phyloP scores from a whole-genome alignment of 495 filamentous ascomycete species.

The Talaromyces wortmannii region DNA sequence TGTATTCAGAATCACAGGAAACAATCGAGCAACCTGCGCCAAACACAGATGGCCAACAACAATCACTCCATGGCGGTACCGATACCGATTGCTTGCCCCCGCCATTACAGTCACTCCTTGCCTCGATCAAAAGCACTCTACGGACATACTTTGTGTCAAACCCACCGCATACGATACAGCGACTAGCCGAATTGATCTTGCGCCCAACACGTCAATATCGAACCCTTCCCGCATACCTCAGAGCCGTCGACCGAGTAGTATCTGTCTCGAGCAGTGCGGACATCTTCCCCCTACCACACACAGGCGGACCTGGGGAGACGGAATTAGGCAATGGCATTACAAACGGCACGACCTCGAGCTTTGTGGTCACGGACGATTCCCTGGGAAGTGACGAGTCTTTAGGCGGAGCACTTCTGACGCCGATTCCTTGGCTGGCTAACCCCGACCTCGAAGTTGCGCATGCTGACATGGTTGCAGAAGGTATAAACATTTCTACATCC shows the following conservation, averaged over 20 bases:
- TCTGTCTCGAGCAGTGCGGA: slow-evolving; percentile 80
- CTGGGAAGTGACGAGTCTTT: slow-evolving; percentile 82
- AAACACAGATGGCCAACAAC: slow-evolving; percentile 22
- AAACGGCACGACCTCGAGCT: slow-evolving; percentile 21
- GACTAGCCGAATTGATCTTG: slow-evolving; percentile 85
- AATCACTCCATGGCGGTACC: slow-evolving; percentile 18
- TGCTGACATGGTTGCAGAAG: slow-evolving; percentile 12
- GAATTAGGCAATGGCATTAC: slow-evolving; percentile 29
- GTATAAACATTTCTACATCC: slow-evolving; percentile 6
- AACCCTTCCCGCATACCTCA: slow-evolving; percentile 74
- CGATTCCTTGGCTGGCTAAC: slow-evolving; percentile 77
- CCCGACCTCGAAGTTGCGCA: slow-evolving; percentile 20
- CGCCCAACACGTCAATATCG: slow-evolving; percentile 71
- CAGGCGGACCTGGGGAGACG: slow-evolving; percentile 15
- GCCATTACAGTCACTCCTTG: slow-evolving; percentile 54
- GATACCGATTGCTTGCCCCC: slow-evolving; percentile 51
- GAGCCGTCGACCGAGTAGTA: slow-evolving; percentile 85
- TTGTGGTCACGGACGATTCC: slow-evolving; percentile 22
- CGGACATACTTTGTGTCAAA: slow-evolving; percentile 58
- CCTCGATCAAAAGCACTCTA: slow-evolving; percentile 62
- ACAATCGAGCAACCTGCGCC: neutral
- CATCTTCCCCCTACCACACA: slow-evolving; percentile 70
- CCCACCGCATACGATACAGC: slow-evolving; percentile 90
- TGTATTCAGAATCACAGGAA: neutral
- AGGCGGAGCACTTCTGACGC: slow-evolving; percentile 86